Evolutionary conservation across 169 alveolate species (phyloP), one percentile per base, ranked within the genome.

Genomic region (Plasmodium vivax): DNA sequence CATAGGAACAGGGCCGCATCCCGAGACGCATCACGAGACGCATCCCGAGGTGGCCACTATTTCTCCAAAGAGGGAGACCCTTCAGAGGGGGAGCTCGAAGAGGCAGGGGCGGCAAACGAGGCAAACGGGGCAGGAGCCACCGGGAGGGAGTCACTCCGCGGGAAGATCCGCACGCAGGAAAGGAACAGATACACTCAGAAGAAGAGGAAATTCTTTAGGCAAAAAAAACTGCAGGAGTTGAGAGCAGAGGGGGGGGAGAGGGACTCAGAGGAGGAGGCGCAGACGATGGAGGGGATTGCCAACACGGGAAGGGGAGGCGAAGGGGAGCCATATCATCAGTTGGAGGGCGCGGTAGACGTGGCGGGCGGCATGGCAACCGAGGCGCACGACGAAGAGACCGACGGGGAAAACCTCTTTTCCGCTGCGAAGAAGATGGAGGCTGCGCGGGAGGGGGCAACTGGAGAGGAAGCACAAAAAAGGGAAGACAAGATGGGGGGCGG

Each of bases 221-320:
- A 71, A 10, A 84, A 72, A 19, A 38, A 84, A 41, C 6, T 72
- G 8, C 83, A 71, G 16, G 93, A 84, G 54, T 68, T n/a, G 77
- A 19, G 6, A 9, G 6, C 16, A 19, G 38, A 62, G 77, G 77
- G 6, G 36, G 12, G 23, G 16, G 36, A 62, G 19, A 1, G 9
- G 38, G 36, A 62, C 19, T 62, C 56, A 0, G 7, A 9, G 56
- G 7, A 9, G 56, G 56, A 45, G n/a, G 58, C 3, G 14, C 58
- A 47, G 3, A 47, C 14, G 58, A 47, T 47, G 58, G 19, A 47
- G 19, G 19, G 58, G 6, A 9, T 0, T 47, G 58, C 12, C 4
- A 47, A 2, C 47, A 12, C 6, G 12, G 58, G 58, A 47, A 47
- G 58, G 58, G 58, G 14, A 47, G 19, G 5, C 58, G 19, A 47